Conservation (phyloP, 2,329 filamentous ascomycete species). For the Paecilomyces niveus region DNA sequence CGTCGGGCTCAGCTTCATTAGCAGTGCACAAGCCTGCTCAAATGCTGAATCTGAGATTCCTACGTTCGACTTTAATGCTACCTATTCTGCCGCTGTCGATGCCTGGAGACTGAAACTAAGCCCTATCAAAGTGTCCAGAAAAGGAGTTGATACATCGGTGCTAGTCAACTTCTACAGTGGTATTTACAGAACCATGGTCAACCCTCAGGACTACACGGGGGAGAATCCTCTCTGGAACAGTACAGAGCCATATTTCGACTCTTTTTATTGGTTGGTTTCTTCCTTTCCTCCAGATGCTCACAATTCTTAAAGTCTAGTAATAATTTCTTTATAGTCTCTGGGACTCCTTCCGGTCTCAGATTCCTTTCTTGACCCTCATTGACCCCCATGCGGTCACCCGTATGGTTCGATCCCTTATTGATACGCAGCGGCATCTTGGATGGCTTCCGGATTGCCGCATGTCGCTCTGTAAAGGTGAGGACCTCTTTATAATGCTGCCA, state of each 20-base stretch:
- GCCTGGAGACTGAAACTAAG: conserved; percentile 50
- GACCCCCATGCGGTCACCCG: conserved; percentile 18
- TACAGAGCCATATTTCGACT: conserved; percentile 61
- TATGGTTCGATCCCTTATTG: conserved; percentile 21
- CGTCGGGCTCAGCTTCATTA: conserved; percentile 64
- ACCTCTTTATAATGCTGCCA: conserved; percentile 51
- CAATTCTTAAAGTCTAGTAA: conserved; percentile 15
- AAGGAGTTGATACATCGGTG: conserved; percentile 20
- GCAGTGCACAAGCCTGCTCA: conserved; percentile 55
- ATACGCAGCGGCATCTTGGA: conserved; percentile 22
- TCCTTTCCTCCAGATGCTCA: conserved; percentile 14
- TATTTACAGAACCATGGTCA: conserved; percentile 61
- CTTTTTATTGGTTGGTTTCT: conserved; percentile 47
- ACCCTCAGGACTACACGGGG: conserved; percentile 62
- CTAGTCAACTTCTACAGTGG: conserved; percentile 57
- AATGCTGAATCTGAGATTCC: conserved; percentile 63
- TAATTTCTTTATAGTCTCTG: conserved; percentile 40
- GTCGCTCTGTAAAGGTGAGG: conserved; percentile 20
- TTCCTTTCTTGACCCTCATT: conserved; percentile 20
- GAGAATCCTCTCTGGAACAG: conserved; percentile 61
- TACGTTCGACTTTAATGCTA: conserved; percentile 53
- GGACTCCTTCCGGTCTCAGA: conserved; percentile 53
- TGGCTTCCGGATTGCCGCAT: conserved; percentile 26
- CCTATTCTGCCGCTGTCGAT: conserved; percentile 45
- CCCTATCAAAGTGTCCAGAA: conserved; percentile 28